Percentiles rank a stretch among this genome's conserved stretches.
phyloP scores from a whole-genome alignment of 208 protist genomes.

The Endotrypanum monterogeii region DNA sequence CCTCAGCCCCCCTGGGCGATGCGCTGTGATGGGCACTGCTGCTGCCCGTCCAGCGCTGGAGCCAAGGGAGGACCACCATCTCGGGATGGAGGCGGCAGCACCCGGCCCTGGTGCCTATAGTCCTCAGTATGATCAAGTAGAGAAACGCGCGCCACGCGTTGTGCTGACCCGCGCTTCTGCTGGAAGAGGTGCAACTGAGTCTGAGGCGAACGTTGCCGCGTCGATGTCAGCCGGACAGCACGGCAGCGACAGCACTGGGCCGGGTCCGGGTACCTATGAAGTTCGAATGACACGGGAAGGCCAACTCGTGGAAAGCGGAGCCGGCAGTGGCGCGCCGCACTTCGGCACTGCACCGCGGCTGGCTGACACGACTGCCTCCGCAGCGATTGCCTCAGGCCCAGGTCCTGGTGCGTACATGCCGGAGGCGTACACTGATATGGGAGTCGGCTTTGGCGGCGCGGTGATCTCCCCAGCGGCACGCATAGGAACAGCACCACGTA shows the following conservation, averaged over 20 bases:
- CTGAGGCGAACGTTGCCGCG: not conserved
- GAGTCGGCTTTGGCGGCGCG: slow-evolving; percentile 2
- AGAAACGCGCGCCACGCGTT: slow-evolving; percentile 18
- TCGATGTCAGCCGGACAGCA: not conserved
- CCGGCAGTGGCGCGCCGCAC: not conserved
- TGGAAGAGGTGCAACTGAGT: not conserved
- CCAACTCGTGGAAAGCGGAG: not conserved
- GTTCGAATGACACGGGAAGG: slow-evolving; percentile 15
- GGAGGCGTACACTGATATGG: slow-evolving; percentile 13
- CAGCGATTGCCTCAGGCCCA: slow-evolving; percentile 18
- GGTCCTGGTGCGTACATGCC: slow-evolving; percentile 48
- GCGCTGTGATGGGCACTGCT: slow-evolving; percentile 37
- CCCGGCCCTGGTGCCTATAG: slow-evolving; percentile 47
- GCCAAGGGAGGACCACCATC: slow-evolving; percentile 2
- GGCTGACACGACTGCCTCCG: not conserved
- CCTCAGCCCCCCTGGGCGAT: slow-evolving; percentile 20
- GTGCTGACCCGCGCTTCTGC: slow-evolving; percentile 14
- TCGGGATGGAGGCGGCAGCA: not conserved
- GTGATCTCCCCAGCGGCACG: slow-evolving; percentile 4
- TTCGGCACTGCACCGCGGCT: slow-evolving; percentile 20
- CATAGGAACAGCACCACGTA: slow-evolving; percentile 29
- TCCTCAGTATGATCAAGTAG: slow-evolving; percentile 27
- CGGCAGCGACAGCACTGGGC: slow-evolving; percentile 12
- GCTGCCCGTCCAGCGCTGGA: slow-evolving; percentile 10
- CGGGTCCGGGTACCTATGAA: slow-evolving; percentile 58